Evolutionary conservation across 371 early-diverging fungal genomes (phyloP).

Genomic region (Actinomortierella ambigua): DNA sequence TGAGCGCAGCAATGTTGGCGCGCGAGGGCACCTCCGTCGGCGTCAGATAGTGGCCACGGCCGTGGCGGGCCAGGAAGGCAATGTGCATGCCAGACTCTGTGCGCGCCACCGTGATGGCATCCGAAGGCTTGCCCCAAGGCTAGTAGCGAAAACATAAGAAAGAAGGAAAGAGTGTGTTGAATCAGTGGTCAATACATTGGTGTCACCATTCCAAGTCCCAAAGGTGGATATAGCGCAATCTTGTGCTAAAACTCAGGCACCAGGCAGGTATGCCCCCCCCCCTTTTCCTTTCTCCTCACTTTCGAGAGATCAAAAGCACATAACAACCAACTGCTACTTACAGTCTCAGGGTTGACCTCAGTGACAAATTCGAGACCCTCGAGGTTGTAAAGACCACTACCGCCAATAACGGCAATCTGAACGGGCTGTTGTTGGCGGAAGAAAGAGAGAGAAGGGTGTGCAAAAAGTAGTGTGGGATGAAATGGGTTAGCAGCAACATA

Average conservation of each 20-base stretch:
- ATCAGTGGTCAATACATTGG: too few species aligned
- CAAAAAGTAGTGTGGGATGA: too few species aligned
- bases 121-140: slow-evolving; percentile 94
- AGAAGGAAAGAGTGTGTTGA: background rate
- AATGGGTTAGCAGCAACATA: too few species aligned
- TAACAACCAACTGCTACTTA: slow-evolving; percentile 42
- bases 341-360: slow-evolving; percentile 86
- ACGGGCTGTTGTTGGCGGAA: slow-evolving; percentile 48
- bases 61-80: slow-evolving; percentile 97
- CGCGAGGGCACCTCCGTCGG: slow-evolving; percentile 87
- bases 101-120: slow-evolving; percentile 71
- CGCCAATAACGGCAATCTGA: slow-evolving; percentile 93
- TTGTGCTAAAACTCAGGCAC: too few species aligned
- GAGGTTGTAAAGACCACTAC: slow-evolving; percentile 93
- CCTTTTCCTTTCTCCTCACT: too few species aligned
- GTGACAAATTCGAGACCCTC: slow-evolving; percentile 84
- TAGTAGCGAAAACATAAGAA: slow-evolving; percentile 18
- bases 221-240: too few species aligned
- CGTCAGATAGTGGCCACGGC: slow-evolving; percentile 82
- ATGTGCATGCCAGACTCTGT: slow-evolving; percentile 80
- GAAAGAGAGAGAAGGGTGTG: too few species aligned
- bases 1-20: slow-evolving; percentile 98
- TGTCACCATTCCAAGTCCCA: too few species aligned
- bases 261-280: too few species aligned
- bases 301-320: background rate